A percentile compares a stretch with the other conserved stretches of the same genome.
Conservation (phyloP, 2,329 filamentous ascomycete species). For the Phyllosticta ampelicida region DNA sequence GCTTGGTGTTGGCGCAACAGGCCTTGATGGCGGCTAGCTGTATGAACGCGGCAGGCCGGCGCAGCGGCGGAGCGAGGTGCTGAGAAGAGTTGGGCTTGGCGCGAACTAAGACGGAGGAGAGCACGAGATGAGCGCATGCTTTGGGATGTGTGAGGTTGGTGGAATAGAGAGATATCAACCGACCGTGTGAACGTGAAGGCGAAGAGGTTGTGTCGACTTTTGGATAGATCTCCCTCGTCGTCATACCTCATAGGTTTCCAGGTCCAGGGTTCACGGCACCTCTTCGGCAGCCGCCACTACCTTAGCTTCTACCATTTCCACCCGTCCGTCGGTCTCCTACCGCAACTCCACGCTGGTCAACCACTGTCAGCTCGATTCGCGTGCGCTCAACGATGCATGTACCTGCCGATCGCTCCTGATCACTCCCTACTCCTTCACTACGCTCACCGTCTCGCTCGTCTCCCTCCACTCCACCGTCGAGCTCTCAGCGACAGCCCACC, state of each 20-base stretch:
- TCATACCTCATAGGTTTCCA: not conserved
- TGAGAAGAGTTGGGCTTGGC: conserved; percentile 15
- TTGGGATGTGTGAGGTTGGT: not conserved
- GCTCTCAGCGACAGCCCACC: not conserved
- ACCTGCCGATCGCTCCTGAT: not conserved
- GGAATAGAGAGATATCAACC: not conserved
- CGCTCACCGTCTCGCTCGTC: not conserved
- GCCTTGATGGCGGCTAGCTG: conserved; percentile 13
- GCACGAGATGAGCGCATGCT: conserved; percentile 19
- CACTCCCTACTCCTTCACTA: not conserved
- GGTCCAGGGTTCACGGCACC: not conserved
- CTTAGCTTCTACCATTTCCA: not conserved
- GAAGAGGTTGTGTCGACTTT: not conserved
- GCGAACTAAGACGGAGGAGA: conserved; percentile 15
- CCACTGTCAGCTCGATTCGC: not conserved
- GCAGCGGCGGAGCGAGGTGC: conserved; percentile 1
- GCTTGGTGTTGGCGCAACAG: conserved; percentile 13
- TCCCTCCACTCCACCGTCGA: not conserved
- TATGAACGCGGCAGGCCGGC: conserved; percentile 9
- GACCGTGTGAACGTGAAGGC: not conserved
- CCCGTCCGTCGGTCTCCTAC: not conserved
- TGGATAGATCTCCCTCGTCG: conserved; percentile 1
- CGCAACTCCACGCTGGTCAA: not conserved
- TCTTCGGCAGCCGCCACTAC: not conserved
- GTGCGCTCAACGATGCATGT: not conserved